These are phyloP conservation scores for Trichoderma asperellum DNA, from an alignment of 2,329 filamentous ascomycete genomes.

Conservation along the genomic window DNA sequence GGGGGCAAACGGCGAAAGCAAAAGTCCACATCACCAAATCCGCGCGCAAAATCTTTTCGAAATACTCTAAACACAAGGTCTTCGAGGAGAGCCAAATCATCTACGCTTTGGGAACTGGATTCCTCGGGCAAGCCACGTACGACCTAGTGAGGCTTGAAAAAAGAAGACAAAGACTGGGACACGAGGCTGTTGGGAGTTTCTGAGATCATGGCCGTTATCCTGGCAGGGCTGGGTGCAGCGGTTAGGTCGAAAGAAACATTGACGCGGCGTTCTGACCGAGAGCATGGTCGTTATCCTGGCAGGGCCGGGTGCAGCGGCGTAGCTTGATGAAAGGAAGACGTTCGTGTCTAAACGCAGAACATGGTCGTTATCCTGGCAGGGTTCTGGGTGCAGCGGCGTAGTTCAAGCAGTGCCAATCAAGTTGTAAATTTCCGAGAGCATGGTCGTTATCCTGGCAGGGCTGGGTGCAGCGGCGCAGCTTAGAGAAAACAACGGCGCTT, in stretches of 20 bases:
- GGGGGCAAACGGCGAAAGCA: not conserved
- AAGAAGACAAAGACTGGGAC: not conserved
- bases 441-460: constrained; percentile 24
- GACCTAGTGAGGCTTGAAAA: not conserved
- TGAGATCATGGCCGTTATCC: constrained; percentile 14
- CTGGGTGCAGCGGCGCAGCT: constrained; percentile 15
- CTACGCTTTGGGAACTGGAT: constrained; percentile 11
- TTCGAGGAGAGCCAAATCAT: not conserved
- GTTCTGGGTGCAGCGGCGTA: constrained; percentile 19
- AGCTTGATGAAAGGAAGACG: not conserved
- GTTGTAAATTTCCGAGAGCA: constrained; percentile 2
- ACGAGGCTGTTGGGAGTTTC: not conserved
- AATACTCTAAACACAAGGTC: not conserved
- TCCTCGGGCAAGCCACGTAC: not conserved
- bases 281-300: constrained; percentile 21
- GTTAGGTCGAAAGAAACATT: constrained; percentile 6
- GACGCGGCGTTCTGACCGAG: not conserved
- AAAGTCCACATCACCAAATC: not conserved
- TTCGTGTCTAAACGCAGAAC: constrained; percentile 1
- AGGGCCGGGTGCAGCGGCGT: constrained; percentile 16
- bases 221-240: constrained; percentile 17
- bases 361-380: constrained; percentile 23
- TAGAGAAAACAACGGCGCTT: constrained; percentile 1
- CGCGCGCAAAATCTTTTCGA: not conserved
- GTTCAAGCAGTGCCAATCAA: not conserved